Evolutionary conservation across 768 basidiomycete genomes (phyloP), one percentile per base, ranked within the genome.

Genomic region (Boletales sp.): DNA sequence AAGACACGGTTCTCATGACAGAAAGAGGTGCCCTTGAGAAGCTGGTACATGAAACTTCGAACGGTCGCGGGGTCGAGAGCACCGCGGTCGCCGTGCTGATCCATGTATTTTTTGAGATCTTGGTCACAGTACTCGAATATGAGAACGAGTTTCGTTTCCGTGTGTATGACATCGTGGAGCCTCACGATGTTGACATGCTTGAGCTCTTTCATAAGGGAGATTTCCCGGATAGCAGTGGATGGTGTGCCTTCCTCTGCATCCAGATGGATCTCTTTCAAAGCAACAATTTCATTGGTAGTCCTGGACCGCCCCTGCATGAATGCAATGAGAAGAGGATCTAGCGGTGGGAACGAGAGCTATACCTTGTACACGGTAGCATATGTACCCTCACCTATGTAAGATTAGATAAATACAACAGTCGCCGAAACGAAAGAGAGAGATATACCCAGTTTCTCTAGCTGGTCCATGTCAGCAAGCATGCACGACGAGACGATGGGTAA

Each of bases 171-270:
- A 69, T 98, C 97, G 74, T 98, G 87, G 17, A 99, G 82, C 62
- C 97, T 85, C 65, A 99, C 92, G 65, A 99, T 95, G 73, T 99
- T 99, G 75, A 91, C 85, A 62, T 99, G 97, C 70, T 97, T 97
- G 63, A 99, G 85, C 67, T 99, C 97, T 69, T 99, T 98, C 94
- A 98, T 97, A 57, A 98, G 81, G 37, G 91, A 94, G 62, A 99
- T 98, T 77, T 99, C 97, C 41, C 97, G 87, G 67, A 99, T 99
- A 47, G 97, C 97, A 13, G 97, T 99, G 40, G 90, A 94, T 30
- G 97, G 97, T 0, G 97, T 99, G 31, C 97, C 97, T 73, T 99
- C 97, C 71, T 99, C 97, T 5, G 97, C 90, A 74, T 99, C 97
- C 52, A 99, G 87, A 64, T 98, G 94, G 56, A 99, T 99, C 74